Conservation (phyloP, 1,284 basidiomycete genomes). For the Phaffia rhodozyma region DNA sequence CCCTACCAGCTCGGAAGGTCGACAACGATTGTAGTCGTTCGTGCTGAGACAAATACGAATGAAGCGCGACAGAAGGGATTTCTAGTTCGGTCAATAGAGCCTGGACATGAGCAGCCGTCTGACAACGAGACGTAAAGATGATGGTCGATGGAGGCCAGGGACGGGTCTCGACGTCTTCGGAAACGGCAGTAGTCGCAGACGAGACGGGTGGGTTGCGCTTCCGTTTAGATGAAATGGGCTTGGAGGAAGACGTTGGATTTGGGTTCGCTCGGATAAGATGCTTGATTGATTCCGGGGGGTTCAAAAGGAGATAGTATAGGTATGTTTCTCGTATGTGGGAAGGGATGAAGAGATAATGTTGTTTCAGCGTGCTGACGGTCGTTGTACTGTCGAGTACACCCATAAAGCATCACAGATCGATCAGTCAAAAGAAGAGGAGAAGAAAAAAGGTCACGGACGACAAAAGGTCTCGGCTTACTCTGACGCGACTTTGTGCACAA, state of each 20-base stretch:
- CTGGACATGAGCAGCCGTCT: slow-evolving; percentile 82
- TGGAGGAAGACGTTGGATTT: slow-evolving; percentile 8
- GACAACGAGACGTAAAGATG: slow-evolving; percentile 80
- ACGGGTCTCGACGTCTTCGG: slow-evolving; percentile 28
- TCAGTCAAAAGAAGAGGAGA: neutral
- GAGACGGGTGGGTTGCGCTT: slow-evolving; percentile 1
- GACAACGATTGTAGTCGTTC: slow-evolving; percentile 72
- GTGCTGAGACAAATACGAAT: slow-evolving; percentile 84
- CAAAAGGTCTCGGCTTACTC: slow-evolving; percentile 41
- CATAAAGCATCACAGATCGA: too few relatives aligned
- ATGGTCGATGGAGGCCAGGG: slow-evolving; percentile 79
- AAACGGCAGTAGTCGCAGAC: slow-evolving; percentile 12
- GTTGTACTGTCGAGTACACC: slow-evolving; percentile 48
- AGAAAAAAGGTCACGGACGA: slow-evolving; percentile 9
- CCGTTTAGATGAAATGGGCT: slow-evolving; percentile 4
- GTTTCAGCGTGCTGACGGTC: slow-evolving; percentile 72
- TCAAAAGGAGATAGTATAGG: slow-evolving; percentile 75
- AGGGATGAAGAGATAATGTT: slow-evolving; percentile 84
- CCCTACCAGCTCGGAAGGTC: slow-evolving; percentile 74
- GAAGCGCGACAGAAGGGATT: slow-evolving; percentile 77
- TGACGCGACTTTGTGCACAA: slow-evolving; percentile 71
- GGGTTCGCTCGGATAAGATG: slow-evolving; percentile 48
- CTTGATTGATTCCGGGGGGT: slow-evolving; percentile 67
- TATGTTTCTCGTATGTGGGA: slow-evolving; percentile 91
- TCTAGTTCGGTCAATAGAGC: slow-evolving; percentile 61